Evolutionary conservation across 768 basidiomycete genomes (phyloP).

Genomic region (Macrocybe gigantea): DNA sequence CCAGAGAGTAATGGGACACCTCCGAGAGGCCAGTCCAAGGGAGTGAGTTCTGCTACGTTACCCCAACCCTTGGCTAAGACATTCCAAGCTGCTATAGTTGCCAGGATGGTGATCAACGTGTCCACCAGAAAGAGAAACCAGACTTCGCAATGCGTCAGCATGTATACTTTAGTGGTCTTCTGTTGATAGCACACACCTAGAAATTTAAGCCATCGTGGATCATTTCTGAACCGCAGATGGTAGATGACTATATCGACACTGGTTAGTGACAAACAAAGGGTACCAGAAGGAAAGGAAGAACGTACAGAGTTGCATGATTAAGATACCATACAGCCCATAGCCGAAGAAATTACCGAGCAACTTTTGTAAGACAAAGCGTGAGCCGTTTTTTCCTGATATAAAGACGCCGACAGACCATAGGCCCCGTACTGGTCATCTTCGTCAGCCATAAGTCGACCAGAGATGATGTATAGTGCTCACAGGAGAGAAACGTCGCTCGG

Average conservation of each 20-base stretch:
- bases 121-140: conserved; percentile 13
- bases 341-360: conserved; percentile 13
- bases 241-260: conserved; percentile 10
- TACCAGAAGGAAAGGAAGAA: not conserved
- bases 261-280: not conserved
- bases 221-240: conserved; percentile 7
- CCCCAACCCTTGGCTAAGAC: conserved; percentile 13
- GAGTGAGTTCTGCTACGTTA: conserved; percentile 5
- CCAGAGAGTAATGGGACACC: conserved; percentile 6
- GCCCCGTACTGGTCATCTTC: conserved; percentile 4
- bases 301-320: conserved; percentile 14
- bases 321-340: conserved; percentile 12
- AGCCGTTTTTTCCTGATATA: not conserved
- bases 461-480: not conserved
- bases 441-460: not conserved
- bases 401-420: conserved; percentile 5
- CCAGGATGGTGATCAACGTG: conserved; percentile 10
- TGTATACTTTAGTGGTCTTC: not conserved
- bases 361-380: conserved; percentile 1
- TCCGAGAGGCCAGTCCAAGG: conserved; percentile 12
- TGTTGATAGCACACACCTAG: conserved; percentile 5
- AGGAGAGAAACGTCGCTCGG: conserved; percentile 4
- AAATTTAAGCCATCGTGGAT: conserved; percentile 6
- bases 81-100: conserved; percentile 12
- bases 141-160: conserved; percentile 4